Evolutionary conservation across 306 rosid genomes (phyloP).

Genomic region (Prunus fruticosa): DNA sequence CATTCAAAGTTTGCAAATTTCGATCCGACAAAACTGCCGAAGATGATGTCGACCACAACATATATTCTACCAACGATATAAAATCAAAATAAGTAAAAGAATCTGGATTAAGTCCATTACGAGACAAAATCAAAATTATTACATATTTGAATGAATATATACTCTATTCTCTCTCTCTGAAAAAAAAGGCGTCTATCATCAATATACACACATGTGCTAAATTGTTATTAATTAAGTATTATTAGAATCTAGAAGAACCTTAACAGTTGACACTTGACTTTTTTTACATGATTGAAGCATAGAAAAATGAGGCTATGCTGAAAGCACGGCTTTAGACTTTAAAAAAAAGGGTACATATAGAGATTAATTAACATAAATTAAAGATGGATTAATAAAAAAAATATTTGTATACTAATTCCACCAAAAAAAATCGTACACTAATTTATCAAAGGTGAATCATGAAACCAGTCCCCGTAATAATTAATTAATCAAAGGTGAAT

Average conservation of each 20-base stretch:
- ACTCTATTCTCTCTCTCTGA: neutral
- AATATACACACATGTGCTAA: slow-evolving; percentile 34
- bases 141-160: slow-evolving; percentile 9
- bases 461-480: too few relatives aligned
- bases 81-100: neutral
- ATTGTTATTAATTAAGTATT: neutral
- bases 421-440: neutral
- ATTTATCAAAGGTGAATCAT: too few relatives aligned
- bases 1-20: slow-evolving; percentile 7
- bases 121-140: slow-evolving; percentile 22
- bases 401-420: too few relatives aligned
- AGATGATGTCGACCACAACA: slow-evolving; percentile 18
- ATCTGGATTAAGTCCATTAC: slow-evolving; percentile 24
- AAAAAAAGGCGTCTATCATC: slow-evolving; percentile 5
- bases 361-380: neutral
- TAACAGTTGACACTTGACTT: slow-evolving; percentile 13
- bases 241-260: slow-evolving; percentile 19
- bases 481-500: too few relatives aligned
- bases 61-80: slow-evolving; percentile 3
- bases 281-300: slow-evolving; percentile 13
- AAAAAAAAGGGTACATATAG: neutral
- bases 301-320: neutral
- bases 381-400: neutral
- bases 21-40: slow-evolving; percentile 36
- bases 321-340: slow-evolving; percentile 9